Base-by-base conservation (phyloP, 352 stramenopile genomes). In the Phytophthora melonis region DNA sequence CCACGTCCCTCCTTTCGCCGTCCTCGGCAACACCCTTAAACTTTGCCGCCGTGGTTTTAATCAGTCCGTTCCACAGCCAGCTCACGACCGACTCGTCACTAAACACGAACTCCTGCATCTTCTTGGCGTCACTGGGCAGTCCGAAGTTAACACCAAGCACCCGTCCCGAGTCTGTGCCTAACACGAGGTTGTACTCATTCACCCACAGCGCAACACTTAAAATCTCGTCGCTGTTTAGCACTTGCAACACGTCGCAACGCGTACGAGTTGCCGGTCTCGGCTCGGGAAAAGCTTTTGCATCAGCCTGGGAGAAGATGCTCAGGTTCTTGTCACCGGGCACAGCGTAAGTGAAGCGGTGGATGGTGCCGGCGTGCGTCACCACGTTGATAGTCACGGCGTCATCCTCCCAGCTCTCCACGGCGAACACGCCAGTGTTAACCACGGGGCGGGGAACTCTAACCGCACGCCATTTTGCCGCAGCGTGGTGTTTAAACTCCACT, bases 121-220 rank as follows among this genome's bases (percentile, higher is more conserved):
- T 80, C 3, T 75, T 72, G 0, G 70, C 58, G 1, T 84, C 68
- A 18, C 66, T 66, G 0, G 88, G 86, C 0, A 93, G 72, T 3
- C 86, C 86, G 62, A 93, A 92, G 47, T 94, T 94, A 34, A 94
- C 82, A 13, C 84, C 88, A 3, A 94, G 50, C 14, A 93, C 81
- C 23, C 82, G 83, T 0, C 88, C 88, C 0, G 74, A 55, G 69
- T 93, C 85, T 2, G 83, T 89, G 11, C 84, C 86, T 21, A 94
- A 57, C 19, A 92, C 82, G 19, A 93, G 34, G 58, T 94, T 93
- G 68, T 88, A 93, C 72, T 93, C 88, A 55, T 94, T 92, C 18
- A 93, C 73, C 88, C 88, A 93, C 13, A 91, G 59, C 27, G 82
- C 86, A 19, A 84, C 83, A 1, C 83, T 89, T 55, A 94, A 72